Conservation (phyloP, 352 stramenopile species). For the Pythium biforme region DNA sequence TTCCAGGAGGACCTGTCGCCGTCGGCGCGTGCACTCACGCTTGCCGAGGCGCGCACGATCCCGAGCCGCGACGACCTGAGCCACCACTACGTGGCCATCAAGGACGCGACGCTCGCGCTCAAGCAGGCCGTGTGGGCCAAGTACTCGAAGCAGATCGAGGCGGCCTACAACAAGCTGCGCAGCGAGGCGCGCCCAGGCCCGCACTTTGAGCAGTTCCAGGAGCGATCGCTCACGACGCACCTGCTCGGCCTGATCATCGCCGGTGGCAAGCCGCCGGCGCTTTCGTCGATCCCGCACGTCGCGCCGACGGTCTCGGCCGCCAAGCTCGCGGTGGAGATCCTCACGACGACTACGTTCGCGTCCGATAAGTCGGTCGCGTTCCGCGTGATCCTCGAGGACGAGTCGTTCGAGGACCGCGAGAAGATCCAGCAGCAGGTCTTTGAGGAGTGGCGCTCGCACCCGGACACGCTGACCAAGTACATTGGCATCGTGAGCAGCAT, state of each 20-base stretch:
- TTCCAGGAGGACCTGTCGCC: conserved; percentile 68
- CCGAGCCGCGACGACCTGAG: conserved; percentile 58
- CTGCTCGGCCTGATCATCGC: conserved; percentile 62
- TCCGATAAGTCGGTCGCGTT: conserved; percentile 63
- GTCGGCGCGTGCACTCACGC: conserved; percentile 57
- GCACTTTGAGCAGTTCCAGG: conserved; percentile 70
- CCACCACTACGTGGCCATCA: conserved; percentile 67
- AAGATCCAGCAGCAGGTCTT: conserved; percentile 72
- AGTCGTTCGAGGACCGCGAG: conserved; percentile 49
- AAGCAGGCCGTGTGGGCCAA: conserved; percentile 70
- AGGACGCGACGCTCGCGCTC: conserved; percentile 60
- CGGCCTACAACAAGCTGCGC: conserved; percentile 54
- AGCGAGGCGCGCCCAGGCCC: conserved; percentile 40
- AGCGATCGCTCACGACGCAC: conserved; percentile 66
- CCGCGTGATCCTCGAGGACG: conserved; percentile 63
- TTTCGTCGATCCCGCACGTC: conserved; percentile 43
- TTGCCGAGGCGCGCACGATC: conserved; percentile 58
- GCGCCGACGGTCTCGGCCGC: conserved; percentile 41
- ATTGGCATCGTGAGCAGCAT: conserved; percentile 73
- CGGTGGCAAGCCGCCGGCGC: conserved; percentile 45
- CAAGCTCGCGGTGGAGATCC: conserved; percentile 52
- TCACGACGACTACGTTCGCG: conserved; percentile 69
- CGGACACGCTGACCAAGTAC: conserved; percentile 81
- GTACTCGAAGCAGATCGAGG: conserved; percentile 59
- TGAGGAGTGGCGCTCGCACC: conserved; percentile 65